Evolutionary conservation across 2,329 filamentous ascomycete species (phyloP).

Genomic region (Chrysosporium keratinophilum): DNA sequence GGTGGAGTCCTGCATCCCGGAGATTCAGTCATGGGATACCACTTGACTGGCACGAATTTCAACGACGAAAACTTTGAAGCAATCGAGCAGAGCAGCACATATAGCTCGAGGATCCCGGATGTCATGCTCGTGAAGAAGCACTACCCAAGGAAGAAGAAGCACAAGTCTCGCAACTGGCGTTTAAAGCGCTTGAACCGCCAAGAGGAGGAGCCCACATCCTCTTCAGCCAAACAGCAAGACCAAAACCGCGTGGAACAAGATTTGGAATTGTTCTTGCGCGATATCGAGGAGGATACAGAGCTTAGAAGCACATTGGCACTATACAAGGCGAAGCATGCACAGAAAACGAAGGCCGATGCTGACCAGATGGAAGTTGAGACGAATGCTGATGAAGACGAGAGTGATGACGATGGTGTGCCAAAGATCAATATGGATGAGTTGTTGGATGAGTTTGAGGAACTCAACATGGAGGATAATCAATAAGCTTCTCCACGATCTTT

Average conservation of each 20-base stretch:
- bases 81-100: slow-evolving; percentile 65
- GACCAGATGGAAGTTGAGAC: slow-evolving; percentile 40
- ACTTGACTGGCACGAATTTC: slow-evolving; percentile 79
- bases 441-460: slow-evolving; percentile 86
- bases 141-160: slow-evolving; percentile 78
- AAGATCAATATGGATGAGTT: slow-evolving; percentile 69
- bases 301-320: slow-evolving; percentile 71
- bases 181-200: slow-evolving; percentile 89
- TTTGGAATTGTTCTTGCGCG: slow-evolving; percentile 93
- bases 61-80: slow-evolving; percentile 80
- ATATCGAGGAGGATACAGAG: slow-evolving; percentile 92
- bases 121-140: slow-evolving; percentile 95
- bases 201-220: slow-evolving; percentile 49
- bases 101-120: slow-evolving; percentile 72
- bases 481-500: background rate
- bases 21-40: slow-evolving; percentile 90
- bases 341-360: slow-evolving; percentile 35
- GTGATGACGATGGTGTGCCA: slow-evolving; percentile 56
- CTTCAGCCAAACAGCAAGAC: slow-evolving; percentile 44
- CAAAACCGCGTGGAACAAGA: slow-evolving; percentile 85
- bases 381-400: slow-evolving; percentile 46
- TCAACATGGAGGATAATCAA: slow-evolving; percentile 48
- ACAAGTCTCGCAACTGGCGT: slow-evolving; percentile 77
- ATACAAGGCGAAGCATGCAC: slow-evolving; percentile 60
- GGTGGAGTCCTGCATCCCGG: slow-evolving; percentile 76